Conservation (phyloP, 2,329 filamentous ascomycete genomes). For the Verticillium isaacii region DNA sequence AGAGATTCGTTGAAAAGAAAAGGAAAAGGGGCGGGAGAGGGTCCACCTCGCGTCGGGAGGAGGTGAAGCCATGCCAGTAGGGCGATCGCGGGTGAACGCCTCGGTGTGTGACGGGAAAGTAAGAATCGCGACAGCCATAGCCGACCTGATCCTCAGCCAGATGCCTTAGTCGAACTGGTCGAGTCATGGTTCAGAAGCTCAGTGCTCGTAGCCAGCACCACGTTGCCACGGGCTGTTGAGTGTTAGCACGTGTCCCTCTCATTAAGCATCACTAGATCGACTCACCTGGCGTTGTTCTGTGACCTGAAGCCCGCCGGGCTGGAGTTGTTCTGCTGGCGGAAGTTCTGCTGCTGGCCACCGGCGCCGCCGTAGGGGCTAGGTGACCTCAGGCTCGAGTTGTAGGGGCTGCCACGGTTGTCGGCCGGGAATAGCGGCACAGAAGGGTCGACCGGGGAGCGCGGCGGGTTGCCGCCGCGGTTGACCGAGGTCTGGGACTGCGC, state of each 20-base stretch:
- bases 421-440: slow-evolving; percentile 39
- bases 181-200: background rate
- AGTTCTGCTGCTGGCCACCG: slow-evolving; percentile 24
- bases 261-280: background rate
- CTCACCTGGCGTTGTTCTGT: slow-evolving; percentile 35
- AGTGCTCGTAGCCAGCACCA: slow-evolving; percentile 38
- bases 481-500: slow-evolving; percentile 17
- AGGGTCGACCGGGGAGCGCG: slow-evolving; percentile 34
- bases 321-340: slow-evolving; percentile 22
- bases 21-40: background rate
- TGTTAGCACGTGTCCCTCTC: slow-evolving; percentile 2
- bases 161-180: background rate
- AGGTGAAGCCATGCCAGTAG: background rate
- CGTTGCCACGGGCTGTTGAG: slow-evolving; percentile 37
- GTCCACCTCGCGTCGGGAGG: background rate
- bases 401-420: slow-evolving; percentile 23
- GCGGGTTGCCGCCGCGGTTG: slow-evolving; percentile 20
- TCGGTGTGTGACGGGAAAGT: background rate
- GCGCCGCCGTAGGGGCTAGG: slow-evolving; percentile 29
- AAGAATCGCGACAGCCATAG: background rate
- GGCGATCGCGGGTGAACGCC: background rate
- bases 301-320: slow-evolving; percentile 28
- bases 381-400: slow-evolving; percentile 29
- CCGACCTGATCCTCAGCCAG: background rate
- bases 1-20: background rate